Evolutionary conservation across 225 moss, liverwort and hornwort genomes (phyloP).

Genomic region (Bryum argenteum): DNA sequence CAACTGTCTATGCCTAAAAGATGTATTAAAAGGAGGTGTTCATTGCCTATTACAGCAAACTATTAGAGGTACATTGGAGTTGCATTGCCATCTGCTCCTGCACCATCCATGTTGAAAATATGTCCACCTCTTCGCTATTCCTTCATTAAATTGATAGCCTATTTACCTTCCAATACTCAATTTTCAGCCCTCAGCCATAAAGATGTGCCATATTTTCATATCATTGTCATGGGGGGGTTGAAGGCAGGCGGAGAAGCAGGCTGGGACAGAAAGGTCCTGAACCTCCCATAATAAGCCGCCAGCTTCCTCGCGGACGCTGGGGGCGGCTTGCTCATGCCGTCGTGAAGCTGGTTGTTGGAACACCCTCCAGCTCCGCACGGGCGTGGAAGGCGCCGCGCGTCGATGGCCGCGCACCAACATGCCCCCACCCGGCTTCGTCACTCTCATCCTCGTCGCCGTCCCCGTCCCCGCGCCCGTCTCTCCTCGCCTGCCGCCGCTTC

Average conservation of each 20-base stretch:
- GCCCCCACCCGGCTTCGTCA: slow-evolving; percentile 62
- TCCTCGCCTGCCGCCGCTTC: slow-evolving; percentile 35
- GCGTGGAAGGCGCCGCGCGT: slow-evolving; percentile 78
- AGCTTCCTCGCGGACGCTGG: slow-evolving; percentile 90
- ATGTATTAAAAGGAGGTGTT: too few relatives aligned
- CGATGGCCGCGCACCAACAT: slow-evolving; percentile 48
- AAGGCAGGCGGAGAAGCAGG: slow-evolving; percentile 46
- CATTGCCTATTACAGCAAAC: too few relatives aligned
- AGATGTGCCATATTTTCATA: background rate
- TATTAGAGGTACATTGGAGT: slow-evolving; percentile 70
- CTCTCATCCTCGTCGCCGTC: slow-evolving; percentile 50
- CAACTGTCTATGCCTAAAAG: too few relatives aligned
- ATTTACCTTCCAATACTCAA: slow-evolving; percentile 16
- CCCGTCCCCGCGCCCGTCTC: slow-evolving; percentile 40
- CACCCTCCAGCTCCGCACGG: slow-evolving; percentile 88
- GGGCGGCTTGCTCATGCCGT: slow-evolving; percentile 63
- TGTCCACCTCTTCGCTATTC: slow-evolving; percentile 84
- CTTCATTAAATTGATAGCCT: slow-evolving; percentile 89
- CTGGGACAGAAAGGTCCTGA: slow-evolving; percentile 71
- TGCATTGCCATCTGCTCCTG: slow-evolving; percentile 98
- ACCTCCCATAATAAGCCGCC: slow-evolving; percentile 93
- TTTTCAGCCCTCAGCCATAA: background rate
- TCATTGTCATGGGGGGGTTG: slow-evolving; percentile 20
- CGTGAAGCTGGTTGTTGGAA: slow-evolving; percentile 91
- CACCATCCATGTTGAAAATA: slow-evolving; percentile 99